These are phyloP conservation scores for Eucommia ulmoides DNA, from an alignment of 257 asterid genomes.

Conservation along the genomic window DNA sequence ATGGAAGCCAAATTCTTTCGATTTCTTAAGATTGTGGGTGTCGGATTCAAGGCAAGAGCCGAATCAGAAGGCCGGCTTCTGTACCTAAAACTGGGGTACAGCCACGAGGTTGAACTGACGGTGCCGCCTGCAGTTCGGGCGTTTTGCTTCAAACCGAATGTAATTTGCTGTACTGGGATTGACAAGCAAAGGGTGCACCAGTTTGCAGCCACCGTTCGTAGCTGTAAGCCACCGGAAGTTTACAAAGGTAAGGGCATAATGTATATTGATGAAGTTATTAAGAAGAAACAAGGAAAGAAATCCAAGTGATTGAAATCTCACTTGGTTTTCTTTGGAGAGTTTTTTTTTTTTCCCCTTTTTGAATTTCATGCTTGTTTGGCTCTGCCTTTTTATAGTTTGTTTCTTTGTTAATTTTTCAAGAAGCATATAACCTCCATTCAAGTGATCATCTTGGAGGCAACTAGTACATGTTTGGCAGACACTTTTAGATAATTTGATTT, in stretches of 20 bases:
- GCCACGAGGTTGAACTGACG: slow-evolving; percentile 55
- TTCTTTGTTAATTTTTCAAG: no score
- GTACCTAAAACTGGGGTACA: slow-evolving; percentile 59
- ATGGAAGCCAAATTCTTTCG: slow-evolving; percentile 59
- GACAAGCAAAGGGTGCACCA: slow-evolving; percentile 60
- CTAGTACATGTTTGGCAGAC: no score
- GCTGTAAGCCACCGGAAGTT: slow-evolving; percentile 61
- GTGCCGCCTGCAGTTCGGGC: slow-evolving; percentile 63
- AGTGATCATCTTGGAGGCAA: no score
- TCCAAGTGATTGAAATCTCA: slow-evolving; percentile 26
- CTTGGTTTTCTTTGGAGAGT: slow-evolving; percentile 1
- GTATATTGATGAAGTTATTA: slow-evolving; percentile 64
- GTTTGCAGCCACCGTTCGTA: slow-evolving; percentile 52
- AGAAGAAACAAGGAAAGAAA: slow-evolving; percentile 63
- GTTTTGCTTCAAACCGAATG: slow-evolving; percentile 50
- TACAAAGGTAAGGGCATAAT: slow-evolving; percentile 65
- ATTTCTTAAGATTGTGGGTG: slow-evolving; percentile 64
- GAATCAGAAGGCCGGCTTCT: slow-evolving; percentile 66
- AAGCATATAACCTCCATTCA: no score
- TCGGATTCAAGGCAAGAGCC: slow-evolving; percentile 76
- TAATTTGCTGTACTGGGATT: slow-evolving; percentile 56
- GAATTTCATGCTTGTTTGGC: no score
- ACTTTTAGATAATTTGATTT: no score
- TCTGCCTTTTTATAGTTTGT: no score
- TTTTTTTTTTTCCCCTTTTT: background rate